These are phyloP conservation scores for Botryotinia calthae DNA, from an alignment of 2,329 filamentous ascomycete species.

Conservation along the genomic window DNA sequence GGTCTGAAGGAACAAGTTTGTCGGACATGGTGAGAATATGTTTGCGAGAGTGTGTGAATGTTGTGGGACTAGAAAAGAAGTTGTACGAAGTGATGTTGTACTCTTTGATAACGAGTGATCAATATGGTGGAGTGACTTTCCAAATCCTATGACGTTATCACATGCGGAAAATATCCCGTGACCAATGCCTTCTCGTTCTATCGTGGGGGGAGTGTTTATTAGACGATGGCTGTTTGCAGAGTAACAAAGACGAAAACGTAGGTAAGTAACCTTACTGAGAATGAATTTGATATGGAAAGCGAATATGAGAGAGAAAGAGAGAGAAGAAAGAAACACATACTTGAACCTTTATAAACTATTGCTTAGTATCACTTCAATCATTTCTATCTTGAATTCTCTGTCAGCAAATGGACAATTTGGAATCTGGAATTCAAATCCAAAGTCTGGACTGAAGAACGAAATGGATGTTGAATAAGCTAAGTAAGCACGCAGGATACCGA, in stretches of 20 bases:
- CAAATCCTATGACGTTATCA: constrained; percentile 7
- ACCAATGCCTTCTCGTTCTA: background rate
- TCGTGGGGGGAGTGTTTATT: background rate
- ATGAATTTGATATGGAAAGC: background rate
- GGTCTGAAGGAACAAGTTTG: constrained; percentile 66
- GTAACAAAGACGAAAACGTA: background rate
- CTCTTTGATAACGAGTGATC: background rate
- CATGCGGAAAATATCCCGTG: background rate
- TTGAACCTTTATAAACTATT: background rate
- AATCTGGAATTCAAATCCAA: background rate
- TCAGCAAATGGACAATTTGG: background rate
- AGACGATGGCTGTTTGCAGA: background rate
- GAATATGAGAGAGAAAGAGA: background rate
- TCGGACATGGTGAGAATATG: constrained; percentile 50
- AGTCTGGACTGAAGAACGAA: background rate
- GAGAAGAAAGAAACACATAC: background rate
- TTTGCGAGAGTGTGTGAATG: background rate
- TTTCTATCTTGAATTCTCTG: background rate
- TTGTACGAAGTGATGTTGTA: background rate
- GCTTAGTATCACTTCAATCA: background rate
- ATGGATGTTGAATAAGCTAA: background rate
- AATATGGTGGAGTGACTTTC: background rate
- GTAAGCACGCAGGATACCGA: no score
- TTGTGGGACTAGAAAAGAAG: background rate
- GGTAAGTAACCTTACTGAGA: background rate